A percentile compares a stretch with the other conserved stretches of the same genome.
These are phyloP conservation scores for Daldinia childiae DNA, from an alignment of 495 filamentous ascomycete genomes.

Conservation along the genomic window DNA sequence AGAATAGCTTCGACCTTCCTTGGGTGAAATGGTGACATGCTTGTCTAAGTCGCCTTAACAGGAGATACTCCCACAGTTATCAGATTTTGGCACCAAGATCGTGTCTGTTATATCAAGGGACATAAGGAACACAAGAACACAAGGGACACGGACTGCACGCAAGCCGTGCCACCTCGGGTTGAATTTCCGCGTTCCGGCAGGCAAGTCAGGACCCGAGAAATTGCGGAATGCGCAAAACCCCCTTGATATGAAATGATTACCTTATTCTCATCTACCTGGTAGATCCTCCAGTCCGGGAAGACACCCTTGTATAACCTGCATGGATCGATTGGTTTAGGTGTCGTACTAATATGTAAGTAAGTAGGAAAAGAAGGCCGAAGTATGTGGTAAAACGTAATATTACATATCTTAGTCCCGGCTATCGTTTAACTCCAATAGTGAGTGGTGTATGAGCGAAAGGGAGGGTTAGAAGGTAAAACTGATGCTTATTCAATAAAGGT, in stretches of 20 bases:
- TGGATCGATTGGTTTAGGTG: constrained; percentile 28
- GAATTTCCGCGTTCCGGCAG: constrained; percentile 36
- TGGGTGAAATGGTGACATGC: constrained; percentile 20
- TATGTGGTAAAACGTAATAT: constrained; percentile 10
- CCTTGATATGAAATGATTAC: constrained; percentile 10
- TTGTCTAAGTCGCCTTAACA: constrained; percentile 8
- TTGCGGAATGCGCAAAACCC: constrained; percentile 11
- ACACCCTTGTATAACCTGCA: constrained; percentile 2
- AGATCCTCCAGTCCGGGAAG: constrained; percentile 11
- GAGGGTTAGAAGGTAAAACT: constrained; percentile 23
- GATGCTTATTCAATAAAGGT: constrained; percentile 3
- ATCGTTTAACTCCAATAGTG: constrained; percentile 15
- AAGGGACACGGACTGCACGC: constrained; percentile 30
- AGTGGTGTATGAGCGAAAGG: constrained; percentile 12
- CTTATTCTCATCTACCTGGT: constrained; percentile 11
- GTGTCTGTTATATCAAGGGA: constrained; percentile 22
- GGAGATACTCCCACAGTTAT: constrained; percentile 20
- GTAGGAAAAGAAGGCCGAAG: constrained; percentile 1
- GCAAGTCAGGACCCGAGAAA: constrained; percentile 14
- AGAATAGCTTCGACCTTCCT: constrained; percentile 13
- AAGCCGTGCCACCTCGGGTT: constrained; percentile 32
- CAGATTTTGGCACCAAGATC: constrained; percentile 40
- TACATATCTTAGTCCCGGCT: not conserved
- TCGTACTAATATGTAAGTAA: not conserved
- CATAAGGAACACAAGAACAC: not conserved